These are phyloP conservation scores for Mentha longifolia DNA, from an alignment of 257 asterid species.

Conservation along the genomic window DNA sequence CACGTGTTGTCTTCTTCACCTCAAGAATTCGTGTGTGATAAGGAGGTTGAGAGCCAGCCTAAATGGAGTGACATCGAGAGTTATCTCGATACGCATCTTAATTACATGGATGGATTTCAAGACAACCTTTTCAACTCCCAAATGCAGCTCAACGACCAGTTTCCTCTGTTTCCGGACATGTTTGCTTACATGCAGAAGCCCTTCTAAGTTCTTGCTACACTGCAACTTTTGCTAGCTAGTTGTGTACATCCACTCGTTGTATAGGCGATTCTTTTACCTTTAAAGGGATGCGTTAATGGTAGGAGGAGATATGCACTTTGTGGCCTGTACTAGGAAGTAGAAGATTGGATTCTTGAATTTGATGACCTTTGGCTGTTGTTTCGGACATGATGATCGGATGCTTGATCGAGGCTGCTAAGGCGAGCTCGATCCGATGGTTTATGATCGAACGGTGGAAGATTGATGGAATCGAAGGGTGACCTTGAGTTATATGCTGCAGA, in stretches of 20 bases:
- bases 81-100: slow-evolving; percentile 51
- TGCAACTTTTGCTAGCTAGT: not conserved
- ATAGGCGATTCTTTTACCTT: not conserved
- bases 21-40: slow-evolving; percentile 45
- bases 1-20: slow-evolving; percentile 48
- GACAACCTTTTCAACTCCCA: slow-evolving; percentile 56
- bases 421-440: not conserved
- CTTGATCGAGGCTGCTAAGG: not conserved
- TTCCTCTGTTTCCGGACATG: slow-evolving; percentile 58
- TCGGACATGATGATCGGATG: slow-evolving; percentile 18
- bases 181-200: slow-evolving; percentile 50
- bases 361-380: not conserved
- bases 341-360: too few relatives aligned
- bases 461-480: slow-evolving; percentile 19
- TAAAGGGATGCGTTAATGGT: not conserved
- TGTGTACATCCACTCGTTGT: not conserved
- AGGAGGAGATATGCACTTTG: slow-evolving; percentile 18
- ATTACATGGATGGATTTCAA: slow-evolving; percentile 53
- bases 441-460: not conserved
- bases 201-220: slow-evolving; percentile 16
- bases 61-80: slow-evolving; percentile 49
- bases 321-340: slow-evolving; percentile 19
- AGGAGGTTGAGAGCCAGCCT: slow-evolving; percentile 68
- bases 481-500: slow-evolving; percentile 4
- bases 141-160: slow-evolving; percentile 53